Evolutionary conservation across 2,329 filamentous ascomycete species (phyloP), one percentile per base, ranked within the genome.

Genomic region (Metarhizium sp.): DNA sequence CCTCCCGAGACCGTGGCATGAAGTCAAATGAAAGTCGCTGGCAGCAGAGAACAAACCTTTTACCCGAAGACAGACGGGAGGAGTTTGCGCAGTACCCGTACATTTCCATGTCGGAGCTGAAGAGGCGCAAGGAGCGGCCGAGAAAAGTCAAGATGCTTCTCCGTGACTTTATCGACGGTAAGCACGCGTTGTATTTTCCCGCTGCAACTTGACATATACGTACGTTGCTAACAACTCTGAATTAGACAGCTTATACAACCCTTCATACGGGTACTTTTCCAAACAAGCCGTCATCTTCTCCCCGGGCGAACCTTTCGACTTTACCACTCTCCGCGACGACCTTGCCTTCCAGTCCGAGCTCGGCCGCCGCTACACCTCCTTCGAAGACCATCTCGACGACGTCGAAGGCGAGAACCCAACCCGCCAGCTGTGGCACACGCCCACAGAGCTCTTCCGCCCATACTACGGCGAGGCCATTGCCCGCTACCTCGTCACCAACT

Each of bases 391-490:
- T 25, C 81, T 99, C 56, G 95, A 99, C 69, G 81, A 79, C 49
- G 78, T 81, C 57, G 77, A 86, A 25, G 72, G 73, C 52, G 81
- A 81, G 50, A 83, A 88, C 55, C 89, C 74, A 50, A 87, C 89
- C 45, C 84, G 94, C 10, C 94, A 99, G 74, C 78, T 99, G 49
- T 99, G 94, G 94, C 95, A 99, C 71, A 99, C 94, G 13, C 94
- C 95, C 0, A 99, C 94, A 0, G 94, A 99, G 75, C 83, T 99
- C 20, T 99, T 99, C 75, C 84, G 90, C 36, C 94, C 95, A 0
- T 95, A 92, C 73, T 99, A 99, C 69, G 95, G 92, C 67, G 92
- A 99, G 76, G 90, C 94, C 38, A 90, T 99, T 62, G 94, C 92
- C n/a, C 86, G 92, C 20, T 96, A 97, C 70, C 82, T 99, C 48